Evolutionary conservation across 1,139 yeast genomes (phyloP).

Genomic region (Komagataea norvegica): DNA sequence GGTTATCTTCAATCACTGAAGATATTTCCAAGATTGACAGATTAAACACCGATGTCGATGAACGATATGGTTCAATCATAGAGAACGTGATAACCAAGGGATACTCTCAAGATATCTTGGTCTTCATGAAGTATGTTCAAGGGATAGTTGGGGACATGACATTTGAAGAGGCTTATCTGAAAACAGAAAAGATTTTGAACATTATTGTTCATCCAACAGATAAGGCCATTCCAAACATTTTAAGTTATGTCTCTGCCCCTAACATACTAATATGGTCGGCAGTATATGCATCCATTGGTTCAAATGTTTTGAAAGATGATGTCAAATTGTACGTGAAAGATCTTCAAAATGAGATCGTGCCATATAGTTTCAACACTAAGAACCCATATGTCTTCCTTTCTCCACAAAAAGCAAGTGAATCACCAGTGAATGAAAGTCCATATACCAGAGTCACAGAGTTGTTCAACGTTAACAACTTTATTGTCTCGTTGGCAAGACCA

Average conservation of each 20-base stretch:
- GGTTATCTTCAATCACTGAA: constrained; percentile 32
- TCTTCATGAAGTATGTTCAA: constrained; percentile 74
- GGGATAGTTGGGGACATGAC: constrained; percentile 80
- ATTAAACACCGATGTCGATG: constrained; percentile 54
- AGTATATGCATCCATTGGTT: constrained; percentile 53
- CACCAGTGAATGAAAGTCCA: constrained; percentile 50
- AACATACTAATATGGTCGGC: constrained; percentile 89
- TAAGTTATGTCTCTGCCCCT: constrained; percentile 91
- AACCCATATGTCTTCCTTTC: constrained; percentile 34
- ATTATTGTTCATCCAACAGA: constrained; percentile 87
- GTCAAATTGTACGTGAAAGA: constrained; percentile 69
- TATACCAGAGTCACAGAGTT: constrained; percentile 86
- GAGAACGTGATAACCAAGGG: constrained; percentile 69
- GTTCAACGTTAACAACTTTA: constrained; percentile 88
- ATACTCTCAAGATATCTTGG: constrained; percentile 77
- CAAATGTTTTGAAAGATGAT: constrained; percentile 57
- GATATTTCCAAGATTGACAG: constrained; percentile 34
- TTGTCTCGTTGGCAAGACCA: constrained; percentile 87
- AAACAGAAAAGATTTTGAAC: constrained; percentile 78
- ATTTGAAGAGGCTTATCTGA: constrained; percentile 87
- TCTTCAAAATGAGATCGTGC: constrained; percentile 52
- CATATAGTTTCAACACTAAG: constrained; percentile 18
- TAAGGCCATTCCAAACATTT: constrained; percentile 61
- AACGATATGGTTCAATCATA: constrained; percentile 59
- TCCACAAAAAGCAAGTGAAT: constrained; percentile 41